Evolutionary conservation across 1,284 basidiomycete genomes (phyloP), one percentile per base, ranked within the genome.

Genomic region (Pseudomicrostroma phylloplanum): DNA sequence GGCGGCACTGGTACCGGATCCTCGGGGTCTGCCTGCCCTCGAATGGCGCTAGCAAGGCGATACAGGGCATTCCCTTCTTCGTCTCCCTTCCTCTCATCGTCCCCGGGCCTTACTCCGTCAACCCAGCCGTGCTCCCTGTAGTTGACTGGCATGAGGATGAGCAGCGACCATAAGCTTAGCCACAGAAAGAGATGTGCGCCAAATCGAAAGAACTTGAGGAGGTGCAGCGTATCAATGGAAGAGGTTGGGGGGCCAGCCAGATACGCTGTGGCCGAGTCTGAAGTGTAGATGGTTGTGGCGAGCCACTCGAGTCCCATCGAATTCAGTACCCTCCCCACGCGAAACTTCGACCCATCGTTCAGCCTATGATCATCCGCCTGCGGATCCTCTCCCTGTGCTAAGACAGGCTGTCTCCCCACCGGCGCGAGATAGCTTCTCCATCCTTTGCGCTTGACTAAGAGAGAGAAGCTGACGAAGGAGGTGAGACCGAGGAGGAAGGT

Each of bases 261-360:
- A 87, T 80, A 80, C 97, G 51, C 51, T 2, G 51, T 54, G 51
- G 51, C 51, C 2, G 13, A 19, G 26, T 54, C 51, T 6, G 51
- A 96, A 36, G 96, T 84, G 74, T 89, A 87, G 80, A 96, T 97
- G 0, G 88, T 87, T 85, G 90, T 96, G 79, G 93, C 92, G 84
- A 92, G 89, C 82, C 98, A 98, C 70, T 88, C 90, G 42, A 98
- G 85, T 3, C 97, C 84, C 71, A 97, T 92, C 6, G 92, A 92
- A 46, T 92, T 94, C 80, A 98, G 94, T 56, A 98, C 81, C 0
- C 94, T 94, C 12, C 97, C 93, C 48, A 94, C 93, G 78, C 97
- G 93, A 97, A 83, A n/a, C 97, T 88, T 2, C 90, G 89, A 72
- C 90, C 91, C 51, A 25, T 54, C 26, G 21, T 25, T 54, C 21